Evolutionary conservation across 164 flowering plant genomes (phyloP), one percentile per base, ranked within the genome.

Genomic region (Nymphaea thermarum): DNA sequence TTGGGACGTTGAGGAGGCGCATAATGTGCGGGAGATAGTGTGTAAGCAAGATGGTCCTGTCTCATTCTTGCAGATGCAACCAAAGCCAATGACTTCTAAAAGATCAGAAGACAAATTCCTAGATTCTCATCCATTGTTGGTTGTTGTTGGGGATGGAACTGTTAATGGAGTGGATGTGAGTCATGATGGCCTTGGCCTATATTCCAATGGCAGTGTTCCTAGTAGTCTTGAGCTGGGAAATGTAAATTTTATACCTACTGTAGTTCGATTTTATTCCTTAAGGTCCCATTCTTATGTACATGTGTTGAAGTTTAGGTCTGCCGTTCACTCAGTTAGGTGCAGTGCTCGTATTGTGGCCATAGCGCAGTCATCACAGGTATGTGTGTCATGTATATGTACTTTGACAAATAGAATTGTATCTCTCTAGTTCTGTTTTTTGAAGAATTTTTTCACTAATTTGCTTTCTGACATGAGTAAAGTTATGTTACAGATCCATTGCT

Each of bases 1-100:
- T 70, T 88, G 92, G 92, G 96, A 88, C 82, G 90, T 88, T 75
- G 88, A 88, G 69, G 89, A 83, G 69, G 85, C 85, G 10, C 77
- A 86, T 75, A 84, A 90, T 74, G 90, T 90, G 66, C 78, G 77
- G 43, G 85, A 83, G 69, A 72, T 90, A 14, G 90, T 81, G 44
- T 84, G 87, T 43, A 84, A 80, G 71, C 77, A 82, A 69, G 94
- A 86, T 71, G 92, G 86, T 42, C 84, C 91, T 59, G 93, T 85
- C 60, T 84, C 89, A 7, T 85, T 85, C 72, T 51, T 90, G 82
- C 92, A 90, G 80, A 68, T 88, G 76, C 77, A 82, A 63, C 91
- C 85, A 43, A 88, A 74, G 44, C 92, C 87, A 62, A 3, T 77
- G 62, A 44, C 72, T 63, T 75, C 85, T 57, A 80, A 79, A 67